phyloP scores from a whole-genome alignment of 108 stramenopile genomes.

The Skeletonema menzelii region DNA sequence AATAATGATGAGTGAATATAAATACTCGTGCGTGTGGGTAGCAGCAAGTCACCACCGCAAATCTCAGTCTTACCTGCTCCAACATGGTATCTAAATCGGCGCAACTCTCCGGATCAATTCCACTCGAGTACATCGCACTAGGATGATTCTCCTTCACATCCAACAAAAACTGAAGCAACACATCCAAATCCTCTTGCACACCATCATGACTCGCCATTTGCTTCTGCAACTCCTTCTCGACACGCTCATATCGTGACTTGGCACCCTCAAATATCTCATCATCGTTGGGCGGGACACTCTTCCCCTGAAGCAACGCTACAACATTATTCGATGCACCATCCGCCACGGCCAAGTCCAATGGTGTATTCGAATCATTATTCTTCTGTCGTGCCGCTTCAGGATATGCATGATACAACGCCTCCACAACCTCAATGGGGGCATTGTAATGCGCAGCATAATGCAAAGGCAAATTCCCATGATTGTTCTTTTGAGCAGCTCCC shows the following conservation, averaged over 20 bases:
- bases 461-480: conserved; percentile 83
- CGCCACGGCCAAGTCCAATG: conserved; percentile 83
- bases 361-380: conserved; percentile 88
- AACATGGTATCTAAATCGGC: conserved; percentile 60
- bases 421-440: conserved; percentile 83
- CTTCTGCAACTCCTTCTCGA: conserved; percentile 80
- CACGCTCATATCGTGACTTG: conserved; percentile 69
- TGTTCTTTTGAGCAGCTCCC: conserved; percentile 87
- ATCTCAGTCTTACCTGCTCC: conserved; percentile 66
- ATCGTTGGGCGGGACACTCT: conserved; percentile 77
- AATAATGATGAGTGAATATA: neutral
- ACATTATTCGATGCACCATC: conserved; percentile 84
- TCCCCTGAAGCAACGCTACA: conserved; percentile 81
- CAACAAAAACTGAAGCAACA: conserved; percentile 68
- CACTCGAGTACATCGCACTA: conserved; percentile 74
- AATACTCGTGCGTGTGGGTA: neutral
- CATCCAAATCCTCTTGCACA: conserved; percentile 75
- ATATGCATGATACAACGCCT: conserved; percentile 81
- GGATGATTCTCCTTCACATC: conserved; percentile 77
- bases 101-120: conserved; percentile 42
- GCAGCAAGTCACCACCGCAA: neutral
- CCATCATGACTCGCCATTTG: conserved; percentile 59
- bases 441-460: conserved; percentile 90
- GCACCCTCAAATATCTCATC: conserved; percentile 74
- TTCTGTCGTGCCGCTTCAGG: conserved; percentile 83